phyloP scores from a whole-genome alignment of 2,329 filamentous ascomycete species.

The Amylocarpus encephaloides region DNA sequence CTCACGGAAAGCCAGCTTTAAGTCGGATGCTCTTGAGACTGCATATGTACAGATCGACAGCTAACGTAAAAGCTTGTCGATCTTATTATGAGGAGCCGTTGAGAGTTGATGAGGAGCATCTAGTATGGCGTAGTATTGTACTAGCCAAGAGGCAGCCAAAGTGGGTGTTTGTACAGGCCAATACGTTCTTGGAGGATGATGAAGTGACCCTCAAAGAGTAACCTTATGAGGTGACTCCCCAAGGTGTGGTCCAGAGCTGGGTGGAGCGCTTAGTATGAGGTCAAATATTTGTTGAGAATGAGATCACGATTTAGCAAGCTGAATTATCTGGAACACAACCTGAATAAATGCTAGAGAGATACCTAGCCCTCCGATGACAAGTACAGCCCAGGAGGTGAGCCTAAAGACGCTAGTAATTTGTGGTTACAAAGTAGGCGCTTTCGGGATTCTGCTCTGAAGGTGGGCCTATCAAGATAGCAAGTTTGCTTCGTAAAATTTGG shows the following conservation, averaged over 20 bases:
- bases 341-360: constrained; percentile 4
- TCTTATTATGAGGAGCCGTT: constrained; percentile 53
- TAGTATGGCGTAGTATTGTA: constrained; percentile 50
- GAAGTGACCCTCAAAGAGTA: constrained; percentile 48
- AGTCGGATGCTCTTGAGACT: constrained; percentile 45
- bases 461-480: constrained; percentile 5
- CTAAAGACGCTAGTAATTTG: too few relatives aligned
- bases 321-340: constrained; percentile 4
- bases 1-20: constrained; percentile 51
- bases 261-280: constrained; percentile 24
- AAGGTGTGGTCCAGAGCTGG: constrained; percentile 49
- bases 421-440: too few relatives aligned
- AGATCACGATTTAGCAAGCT: neutral
- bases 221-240: constrained; percentile 46
- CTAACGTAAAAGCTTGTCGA: constrained; percentile 47
- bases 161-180: constrained; percentile 59
- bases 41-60: constrained; percentile 58
- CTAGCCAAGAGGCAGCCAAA: constrained; percentile 49
- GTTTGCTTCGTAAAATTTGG: constrained; percentile 2
- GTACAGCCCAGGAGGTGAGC: constrained; percentile 9
- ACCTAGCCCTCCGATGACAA: constrained; percentile 1
- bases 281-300: neutral
- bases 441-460: constrained; percentile 3
- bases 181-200: constrained; percentile 40
- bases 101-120: constrained; percentile 44